Evolutionary conservation across 2,329 filamentous ascomycete species (phyloP).

Genomic region (Fusarium sp.): DNA sequence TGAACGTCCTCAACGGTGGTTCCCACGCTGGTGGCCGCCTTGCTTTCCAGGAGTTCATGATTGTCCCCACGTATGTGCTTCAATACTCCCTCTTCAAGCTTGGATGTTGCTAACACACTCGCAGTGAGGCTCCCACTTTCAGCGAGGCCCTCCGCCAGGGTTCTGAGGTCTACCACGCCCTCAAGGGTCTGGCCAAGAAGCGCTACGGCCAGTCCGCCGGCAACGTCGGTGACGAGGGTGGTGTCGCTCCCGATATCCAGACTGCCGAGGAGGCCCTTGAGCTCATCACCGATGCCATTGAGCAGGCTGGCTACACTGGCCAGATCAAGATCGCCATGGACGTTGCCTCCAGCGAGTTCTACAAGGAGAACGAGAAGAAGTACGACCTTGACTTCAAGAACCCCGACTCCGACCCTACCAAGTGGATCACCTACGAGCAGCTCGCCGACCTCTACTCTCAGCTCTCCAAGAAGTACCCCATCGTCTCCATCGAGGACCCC

Average conservation of each 20-base stretch:
- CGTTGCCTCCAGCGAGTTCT: conserved; percentile 99
- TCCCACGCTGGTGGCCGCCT: conserved; percentile 97
- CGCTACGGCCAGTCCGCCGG: conserved; percentile 98
- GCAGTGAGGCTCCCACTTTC: conserved; percentile 85
- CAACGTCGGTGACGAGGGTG: conserved; percentile 99
- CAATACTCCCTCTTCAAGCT: neutral
- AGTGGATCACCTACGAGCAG: conserved; percentile 99
- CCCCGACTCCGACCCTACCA: conserved; percentile 92
- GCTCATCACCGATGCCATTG: conserved; percentile 93
- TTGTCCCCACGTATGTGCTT: conserved; percentile 77
- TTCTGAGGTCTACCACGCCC: conserved; percentile 96
- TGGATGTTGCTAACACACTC: conserved; percentile 14
- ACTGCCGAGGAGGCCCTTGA: conserved; percentile 95
- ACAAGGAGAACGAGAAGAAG: conserved; percentile 97
- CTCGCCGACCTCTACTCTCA: conserved; percentile 91
- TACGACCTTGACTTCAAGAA: conserved; percentile 99
- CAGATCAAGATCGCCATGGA: conserved; percentile 99
- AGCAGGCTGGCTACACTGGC: conserved; percentile 94
- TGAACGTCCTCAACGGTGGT: conserved; percentile 91
- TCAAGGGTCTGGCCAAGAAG: conserved; percentile 98
- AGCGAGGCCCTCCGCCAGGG: conserved; percentile 96
- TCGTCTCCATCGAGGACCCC: conserved; percentile 98
- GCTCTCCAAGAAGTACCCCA: conserved; percentile 94
- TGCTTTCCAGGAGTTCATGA: conserved; percentile 97
- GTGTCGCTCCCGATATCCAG: conserved; percentile 99